These are phyloP conservation scores for Russula sp. DNA, from an alignment of 768 basidiomycete genomes.

Conservation along the genomic window DNA sequence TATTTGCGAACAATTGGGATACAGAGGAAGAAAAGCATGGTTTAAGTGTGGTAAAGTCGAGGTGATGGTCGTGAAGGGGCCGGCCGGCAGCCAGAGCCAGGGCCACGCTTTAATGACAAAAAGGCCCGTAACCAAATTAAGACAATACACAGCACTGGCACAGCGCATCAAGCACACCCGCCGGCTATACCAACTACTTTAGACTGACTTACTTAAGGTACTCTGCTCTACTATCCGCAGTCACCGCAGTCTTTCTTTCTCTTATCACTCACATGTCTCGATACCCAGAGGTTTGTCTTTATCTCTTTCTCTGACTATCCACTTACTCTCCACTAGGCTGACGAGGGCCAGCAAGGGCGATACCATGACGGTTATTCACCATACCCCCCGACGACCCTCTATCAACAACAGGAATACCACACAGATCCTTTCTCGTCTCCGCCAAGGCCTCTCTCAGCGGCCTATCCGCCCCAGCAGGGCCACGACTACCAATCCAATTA, in stretches of 20 bases:
- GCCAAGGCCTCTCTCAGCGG: slow-evolving; percentile 18
- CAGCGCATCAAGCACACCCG: too few relatives aligned
- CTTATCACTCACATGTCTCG: slow-evolving; percentile 33
- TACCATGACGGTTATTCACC: slow-evolving; percentile 66
- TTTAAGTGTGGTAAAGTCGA: too few relatives aligned
- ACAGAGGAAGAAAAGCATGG: too few relatives aligned
- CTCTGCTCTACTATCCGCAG: neutral
- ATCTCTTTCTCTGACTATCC: neutral
- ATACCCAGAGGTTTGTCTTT: slow-evolving; percentile 36
- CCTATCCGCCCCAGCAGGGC: slow-evolving; percentile 22
- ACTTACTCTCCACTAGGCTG: slow-evolving; percentile 37
- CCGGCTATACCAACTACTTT: neutral
- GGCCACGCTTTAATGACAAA: too few relatives aligned
- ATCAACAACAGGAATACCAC: slow-evolving; percentile 33
- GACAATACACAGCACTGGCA: too few relatives aligned
- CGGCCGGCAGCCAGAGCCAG: too few relatives aligned
- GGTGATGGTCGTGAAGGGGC: too few relatives aligned
- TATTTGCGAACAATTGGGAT: too few relatives aligned
- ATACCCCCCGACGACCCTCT: slow-evolving; percentile 35
- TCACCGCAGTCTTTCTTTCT: neutral
- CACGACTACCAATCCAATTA: slow-evolving; percentile 18
- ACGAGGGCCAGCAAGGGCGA: slow-evolving; percentile 55
- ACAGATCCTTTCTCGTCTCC: slow-evolving; percentile 40
- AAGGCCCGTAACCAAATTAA: too few relatives aligned
- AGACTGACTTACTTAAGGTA: neutral